These are phyloP conservation scores for Trichoderma guizhouense DNA, from an alignment of 2,329 filamentous ascomycete genomes.

Conservation along the genomic window DNA sequence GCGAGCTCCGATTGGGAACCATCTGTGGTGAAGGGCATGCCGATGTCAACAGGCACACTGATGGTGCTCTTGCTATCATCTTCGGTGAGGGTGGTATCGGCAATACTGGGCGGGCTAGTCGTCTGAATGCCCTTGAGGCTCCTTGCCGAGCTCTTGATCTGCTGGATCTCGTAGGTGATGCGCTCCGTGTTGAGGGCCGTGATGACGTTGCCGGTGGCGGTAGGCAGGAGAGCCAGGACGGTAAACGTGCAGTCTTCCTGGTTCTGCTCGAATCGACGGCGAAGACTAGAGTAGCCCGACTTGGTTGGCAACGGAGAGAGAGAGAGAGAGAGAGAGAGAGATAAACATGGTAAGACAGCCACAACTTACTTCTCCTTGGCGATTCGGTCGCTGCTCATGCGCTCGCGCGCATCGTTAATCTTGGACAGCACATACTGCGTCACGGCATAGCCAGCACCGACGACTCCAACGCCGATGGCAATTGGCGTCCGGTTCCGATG, in stretches of 20 bases:
- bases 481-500: conserved; percentile 87
- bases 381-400: conserved; percentile 93
- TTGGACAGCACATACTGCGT: conserved; percentile 91
- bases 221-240: conserved; percentile 90
- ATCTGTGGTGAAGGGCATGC: conserved; percentile 55
- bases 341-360: neutral
- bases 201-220: conserved; percentile 84
- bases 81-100: conserved; percentile 71
- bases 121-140: conserved; percentile 51
- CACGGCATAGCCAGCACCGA: conserved; percentile 87
- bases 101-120: conserved; percentile 57
- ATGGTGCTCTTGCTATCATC: conserved; percentile 76
- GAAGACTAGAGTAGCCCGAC: conserved; percentile 57
- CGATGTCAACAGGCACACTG: conserved; percentile 77
- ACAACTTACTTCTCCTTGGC: conserved; percentile 87
- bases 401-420: conserved; percentile 88
- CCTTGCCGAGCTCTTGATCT: conserved; percentile 73
- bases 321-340: neutral
- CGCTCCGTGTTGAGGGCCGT: conserved; percentile 86
- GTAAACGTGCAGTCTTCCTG: conserved; percentile 99
- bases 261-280: conserved; percentile 95
- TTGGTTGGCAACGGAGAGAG: neutral
- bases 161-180: conserved; percentile 89
- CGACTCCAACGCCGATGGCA: conserved; percentile 79
- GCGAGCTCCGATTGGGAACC: conserved; percentile 36